phyloP scores from a whole-genome alignment of 2,329 filamentous ascomycete genomes.

The Cytospora piceicola region DNA sequence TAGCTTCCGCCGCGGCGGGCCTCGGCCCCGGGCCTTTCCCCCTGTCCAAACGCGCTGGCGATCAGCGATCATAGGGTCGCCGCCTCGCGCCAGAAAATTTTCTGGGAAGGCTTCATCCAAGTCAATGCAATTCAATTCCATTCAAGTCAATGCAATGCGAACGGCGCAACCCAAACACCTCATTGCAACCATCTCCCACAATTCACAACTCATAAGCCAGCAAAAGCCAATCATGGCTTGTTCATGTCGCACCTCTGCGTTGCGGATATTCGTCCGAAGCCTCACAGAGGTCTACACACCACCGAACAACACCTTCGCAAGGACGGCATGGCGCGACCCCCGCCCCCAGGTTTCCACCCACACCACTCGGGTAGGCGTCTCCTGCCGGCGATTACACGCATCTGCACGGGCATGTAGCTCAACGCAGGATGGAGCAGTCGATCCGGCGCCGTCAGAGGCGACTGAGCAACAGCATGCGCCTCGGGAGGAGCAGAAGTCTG shows the following conservation, averaged over 20 bases:
- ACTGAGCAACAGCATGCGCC: background rate
- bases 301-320: constrained; percentile 27
- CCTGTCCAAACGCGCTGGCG: background rate
- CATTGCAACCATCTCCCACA: background rate
- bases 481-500: background rate
- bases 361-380: background rate
- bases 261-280: constrained; percentile 53
- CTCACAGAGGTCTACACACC: constrained; percentile 47
- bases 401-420: background rate
- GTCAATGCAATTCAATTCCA: background rate
- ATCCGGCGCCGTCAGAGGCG: background rate
- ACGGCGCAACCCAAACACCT: background rate
- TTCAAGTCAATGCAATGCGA: no score
- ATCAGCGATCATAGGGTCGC: background rate
- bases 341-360: background rate
- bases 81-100: background rate
- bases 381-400: constrained; percentile 7
- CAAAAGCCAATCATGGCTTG: constrained; percentile 48
- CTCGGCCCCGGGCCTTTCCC: background rate
- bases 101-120: background rate
- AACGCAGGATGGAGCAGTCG: background rate
- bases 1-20: constrained; percentile 7
- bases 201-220: background rate
- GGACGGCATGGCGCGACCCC: constrained; percentile 16
- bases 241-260: constrained; percentile 49